Evolutionary conservation across 2,329 filamentous ascomycete species (phyloP), one percentile per base, ranked within the genome.

Genomic region (Cylindrodendrum hubeiense): DNA sequence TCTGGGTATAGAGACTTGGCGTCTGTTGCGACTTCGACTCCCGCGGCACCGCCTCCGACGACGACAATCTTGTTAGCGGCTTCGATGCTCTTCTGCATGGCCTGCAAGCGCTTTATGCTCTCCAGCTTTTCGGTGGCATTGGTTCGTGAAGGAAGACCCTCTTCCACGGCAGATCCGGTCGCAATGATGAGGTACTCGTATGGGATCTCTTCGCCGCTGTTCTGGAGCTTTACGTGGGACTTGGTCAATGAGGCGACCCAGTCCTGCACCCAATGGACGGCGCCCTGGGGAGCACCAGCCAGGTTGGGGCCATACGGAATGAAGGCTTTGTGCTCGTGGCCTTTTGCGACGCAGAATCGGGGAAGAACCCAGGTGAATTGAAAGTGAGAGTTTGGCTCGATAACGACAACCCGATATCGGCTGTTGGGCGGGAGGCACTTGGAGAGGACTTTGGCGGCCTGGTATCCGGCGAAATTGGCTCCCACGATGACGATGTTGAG

Each of bases 291-390:
- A 4, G 74, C 79, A 0, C 66, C 68, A 1, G 72, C 74, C 3
- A 86, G 69, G 43, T 82, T 79, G 4, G 77, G 77, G 0, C 81
- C 82, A 64, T 89, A 90, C 0, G 89, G 88, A 46, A 91, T 86
- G 66, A 90, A 90, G 0, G 86, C 87, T 70, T 86, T 86, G 60
- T 86, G 76, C 66, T 90, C 88, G 50, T 89, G 84, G 21, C 75
- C 75, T n/a, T 80, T 76, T 5, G 87, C 78, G 15, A 90, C 87
- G 43, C 83, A 86, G 72, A 86, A 89, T 4, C 89, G 82, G 0
- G 89, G 89, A 39, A 90, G 82, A 13, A 85, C 83, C 82, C 87
- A 91, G 0, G 86, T 85, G 70, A 87, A 89, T 67, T 90, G 85
- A 74, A 90, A 88, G 74, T 90, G 88, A 4, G 82, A 84, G 72